Conservation (phyloP, 192 early-diverging fungal genomes). For the Backusella mclennaniae region DNA sequence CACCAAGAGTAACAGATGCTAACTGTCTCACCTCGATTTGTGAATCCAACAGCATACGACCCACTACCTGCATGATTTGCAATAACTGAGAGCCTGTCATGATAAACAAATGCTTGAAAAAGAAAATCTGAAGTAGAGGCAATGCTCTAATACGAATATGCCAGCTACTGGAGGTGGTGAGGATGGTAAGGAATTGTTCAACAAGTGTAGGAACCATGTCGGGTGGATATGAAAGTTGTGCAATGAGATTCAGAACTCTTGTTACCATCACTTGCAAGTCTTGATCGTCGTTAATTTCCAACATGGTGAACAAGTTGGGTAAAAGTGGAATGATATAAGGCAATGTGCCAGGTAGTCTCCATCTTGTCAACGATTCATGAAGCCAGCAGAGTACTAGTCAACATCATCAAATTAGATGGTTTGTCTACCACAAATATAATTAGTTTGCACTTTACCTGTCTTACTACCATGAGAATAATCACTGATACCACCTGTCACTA, state of each 20-base stretch:
- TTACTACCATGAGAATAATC: conserved; percentile 77
- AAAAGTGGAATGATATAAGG: conserved; percentile 54
- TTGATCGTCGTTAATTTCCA: conserved; percentile 68
- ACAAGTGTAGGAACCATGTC: conserved; percentile 47
- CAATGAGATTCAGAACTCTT: conserved; percentile 48
- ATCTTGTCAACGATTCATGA: conserved; percentile 50
- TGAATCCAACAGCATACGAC: conserved; percentile 70
- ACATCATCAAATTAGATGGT: background rate
- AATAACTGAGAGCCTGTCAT: conserved; percentile 57
- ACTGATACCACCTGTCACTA: conserved; percentile 37
- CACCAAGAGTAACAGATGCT: conserved; percentile 72
- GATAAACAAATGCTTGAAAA: conserved; percentile 79
- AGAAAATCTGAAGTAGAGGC: conserved; percentile 83
- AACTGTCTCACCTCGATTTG: conserved; percentile 87
- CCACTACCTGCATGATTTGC: conserved; percentile 68
- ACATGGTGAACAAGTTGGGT: conserved; percentile 65
- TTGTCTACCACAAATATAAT: background rate
- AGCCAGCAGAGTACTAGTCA: conserved; percentile 67
- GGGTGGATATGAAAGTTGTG: conserved; percentile 52
- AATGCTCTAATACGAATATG: conserved; percentile 78
- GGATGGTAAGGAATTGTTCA: conserved; percentile 53
- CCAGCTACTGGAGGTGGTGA: conserved; percentile 65
- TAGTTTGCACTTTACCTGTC: conserved; percentile 49
- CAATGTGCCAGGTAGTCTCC: conserved; percentile 54
- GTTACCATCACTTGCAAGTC: conserved; percentile 65